These are phyloP conservation scores for Naegleria fowleri DNA, from an alignment of 208 protist genomes.

Conservation along the genomic window DNA sequence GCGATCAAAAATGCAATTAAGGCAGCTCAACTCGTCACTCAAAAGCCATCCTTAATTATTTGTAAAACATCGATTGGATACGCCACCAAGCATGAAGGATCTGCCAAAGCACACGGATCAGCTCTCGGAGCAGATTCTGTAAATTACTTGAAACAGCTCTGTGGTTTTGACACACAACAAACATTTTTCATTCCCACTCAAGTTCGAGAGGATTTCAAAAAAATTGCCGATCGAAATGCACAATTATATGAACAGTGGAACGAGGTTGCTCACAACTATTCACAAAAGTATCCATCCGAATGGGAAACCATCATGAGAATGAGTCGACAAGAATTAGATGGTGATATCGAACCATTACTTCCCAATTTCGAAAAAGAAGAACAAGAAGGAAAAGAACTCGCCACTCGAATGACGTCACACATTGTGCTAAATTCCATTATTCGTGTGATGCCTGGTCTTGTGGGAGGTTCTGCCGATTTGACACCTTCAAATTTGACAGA, in stretches of 20 bases:
- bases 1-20: conserved; percentile 72
- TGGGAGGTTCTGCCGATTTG: conserved; percentile 96
- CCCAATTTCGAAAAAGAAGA: conserved; percentile 1
- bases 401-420: conserved; percentile 81
- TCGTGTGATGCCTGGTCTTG: conserved; percentile 72
- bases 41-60: conserved; percentile 90
- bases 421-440: conserved; percentile 72
- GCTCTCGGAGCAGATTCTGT: conserved; percentile 89
- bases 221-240: conserved; percentile 46
- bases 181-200: conserved; percentile 79
- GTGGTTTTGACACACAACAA: conserved; percentile 79
- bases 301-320: conserved; percentile 59
- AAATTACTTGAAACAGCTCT: conserved; percentile 72
- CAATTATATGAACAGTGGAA: conserved; percentile 66
- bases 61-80: conserved; percentile 88
- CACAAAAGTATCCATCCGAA: conserved; percentile 61
- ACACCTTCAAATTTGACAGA: conserved; percentile 92
- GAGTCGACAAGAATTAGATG: conserved; percentile 61
- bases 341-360: conserved; percentile 38
- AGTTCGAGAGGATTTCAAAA: conserved; percentile 61
- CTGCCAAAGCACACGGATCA: conserved; percentile 90
- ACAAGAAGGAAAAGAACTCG: conserved; percentile 43
- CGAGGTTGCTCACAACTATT: conserved; percentile 52
- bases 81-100: conserved; percentile 79
- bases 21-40: conserved; percentile 71